Percentiles rank a stretch among this genome's conserved stretches.
These are phyloP conservation scores for Gossypium turneri DNA, from an alignment of 345 rosid genomes.

Conservation along the genomic window DNA sequence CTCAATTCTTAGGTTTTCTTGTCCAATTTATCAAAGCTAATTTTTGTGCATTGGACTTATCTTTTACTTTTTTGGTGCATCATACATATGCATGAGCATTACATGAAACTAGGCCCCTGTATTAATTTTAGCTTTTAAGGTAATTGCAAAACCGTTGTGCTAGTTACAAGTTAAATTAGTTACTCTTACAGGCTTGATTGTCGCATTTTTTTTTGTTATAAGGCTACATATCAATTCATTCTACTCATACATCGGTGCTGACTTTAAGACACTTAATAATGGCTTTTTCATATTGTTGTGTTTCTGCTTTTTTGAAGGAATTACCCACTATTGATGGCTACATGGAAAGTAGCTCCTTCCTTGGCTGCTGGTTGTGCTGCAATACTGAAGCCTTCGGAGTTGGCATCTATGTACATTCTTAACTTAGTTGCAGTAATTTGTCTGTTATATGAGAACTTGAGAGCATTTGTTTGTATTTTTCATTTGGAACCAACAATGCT, in stretches of 20 bases:
- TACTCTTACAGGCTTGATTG: background rate
- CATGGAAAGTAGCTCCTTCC: conserved; percentile 98
- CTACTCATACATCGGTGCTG: background rate
- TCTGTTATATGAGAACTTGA: conserved; percentile 1
- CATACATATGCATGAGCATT: background rate
- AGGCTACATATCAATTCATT: background rate
- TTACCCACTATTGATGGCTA: conserved; percentile 88
- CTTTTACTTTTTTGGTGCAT: background rate
- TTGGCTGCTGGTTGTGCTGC: conserved; percentile 98
- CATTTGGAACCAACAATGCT: background rate
- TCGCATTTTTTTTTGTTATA: background rate
- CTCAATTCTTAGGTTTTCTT: background rate
- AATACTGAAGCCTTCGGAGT: conserved; percentile 84
- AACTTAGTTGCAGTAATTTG: conserved; percentile 16
- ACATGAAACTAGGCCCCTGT: background rate
- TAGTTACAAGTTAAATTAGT: background rate
- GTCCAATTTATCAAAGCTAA: background rate
- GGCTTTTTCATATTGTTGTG: background rate
- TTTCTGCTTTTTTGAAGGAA: conserved; percentile 58
- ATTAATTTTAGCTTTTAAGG: background rate
- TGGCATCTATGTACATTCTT: conserved; percentile 69
- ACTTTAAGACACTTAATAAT: background rate
- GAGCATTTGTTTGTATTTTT: background rate
- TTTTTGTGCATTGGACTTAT: background rate
- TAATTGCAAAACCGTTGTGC: background rate